Evolutionary conservation across 2,329 filamentous ascomycete species (phyloP), one percentile per base, ranked within the genome.

Genomic region (Cladophialophora yegresii): DNA sequence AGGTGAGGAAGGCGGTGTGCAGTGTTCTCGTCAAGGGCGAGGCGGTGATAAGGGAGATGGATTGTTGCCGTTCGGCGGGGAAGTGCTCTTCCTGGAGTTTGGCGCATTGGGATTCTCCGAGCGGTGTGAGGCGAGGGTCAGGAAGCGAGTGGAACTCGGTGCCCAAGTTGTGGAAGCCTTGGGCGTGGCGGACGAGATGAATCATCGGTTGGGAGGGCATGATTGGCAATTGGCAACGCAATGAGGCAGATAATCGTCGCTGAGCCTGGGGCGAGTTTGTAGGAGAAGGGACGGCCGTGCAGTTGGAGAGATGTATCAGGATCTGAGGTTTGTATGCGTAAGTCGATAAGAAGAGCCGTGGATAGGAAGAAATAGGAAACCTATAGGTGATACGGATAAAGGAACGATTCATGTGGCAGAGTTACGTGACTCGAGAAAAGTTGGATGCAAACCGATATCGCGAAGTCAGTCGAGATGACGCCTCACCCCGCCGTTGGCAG

Each of bases 11-110:
- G 36, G 89, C 88, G 1, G 92, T 96, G 77, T 91, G 86, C 53
- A 96, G 82, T 1, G 92, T 96, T 67, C 92, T 87, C 57, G 89
- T 87, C 70, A 96, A 83, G 5, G 92, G 92, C 0, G 91, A 95
- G 50, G 89, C 85, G 23, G 90, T 81, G 8, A 93, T 81, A 71
- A 87, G 82, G 2, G 86, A 86, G 71, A 92, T 78, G 49, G 78
- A 77, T 8, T 55, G 47, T 32, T 71, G 70, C 67, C 77, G 76
- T 70, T 87, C 84, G 74, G 83, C 73, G 1, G 87, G 82, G 74
- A 92, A 92, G 61, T 67, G 71, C 22, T 71, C 67, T 32, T 80
- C 73, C 71, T 83, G 77, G 47, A 96, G 86, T 16, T 77, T 75
- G 28, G 77, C 79, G 79, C 92, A 96, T 82, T 97, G 92, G 67